Conservation (phyloP, 305 asterid genomes). For the Stenogyne calaminthoides region DNA sequence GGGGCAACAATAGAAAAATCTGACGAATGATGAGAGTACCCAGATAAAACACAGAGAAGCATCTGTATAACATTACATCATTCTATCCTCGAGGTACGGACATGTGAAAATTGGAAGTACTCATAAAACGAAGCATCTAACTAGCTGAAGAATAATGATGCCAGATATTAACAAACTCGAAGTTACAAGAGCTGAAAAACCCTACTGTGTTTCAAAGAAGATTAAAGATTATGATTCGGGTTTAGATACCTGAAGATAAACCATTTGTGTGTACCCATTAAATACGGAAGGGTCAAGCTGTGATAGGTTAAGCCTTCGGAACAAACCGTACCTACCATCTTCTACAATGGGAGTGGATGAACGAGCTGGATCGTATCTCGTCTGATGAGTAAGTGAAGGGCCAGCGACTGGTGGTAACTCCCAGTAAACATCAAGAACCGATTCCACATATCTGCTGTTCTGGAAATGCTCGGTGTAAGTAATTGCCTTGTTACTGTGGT, state of each 20-base stretch:
- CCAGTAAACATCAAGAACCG: slow-evolving; percentile 87
- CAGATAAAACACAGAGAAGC: neutral
- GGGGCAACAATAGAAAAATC: neutral
- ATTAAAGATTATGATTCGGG: slow-evolving; percentile 42
- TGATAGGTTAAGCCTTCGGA: slow-evolving; percentile 69
- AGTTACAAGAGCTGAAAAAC: slow-evolving; percentile 26
- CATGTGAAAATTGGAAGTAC: slow-evolving; percentile 20
- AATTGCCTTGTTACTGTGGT: slow-evolving; percentile 84
- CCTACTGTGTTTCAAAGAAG: slow-evolving; percentile 11
- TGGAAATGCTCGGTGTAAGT: slow-evolving; percentile 62
- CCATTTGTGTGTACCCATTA: slow-evolving; percentile 97
- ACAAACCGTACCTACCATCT: slow-evolving; percentile 80
- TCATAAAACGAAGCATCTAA: slow-evolving; percentile 26
- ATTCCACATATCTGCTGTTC: slow-evolving; percentile 88
- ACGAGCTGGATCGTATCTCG: slow-evolving; percentile 95
- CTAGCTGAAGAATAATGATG: slow-evolving; percentile 4
- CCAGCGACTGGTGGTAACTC: no score
- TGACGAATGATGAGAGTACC: neutral
- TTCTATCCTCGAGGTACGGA: neutral
- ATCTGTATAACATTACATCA: slow-evolving; percentile 16
- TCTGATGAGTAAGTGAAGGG: slow-evolving; percentile 95
- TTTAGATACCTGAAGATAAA: slow-evolving; percentile 77
- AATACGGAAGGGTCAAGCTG: slow-evolving; percentile 73
- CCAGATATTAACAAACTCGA: slow-evolving; percentile 34
- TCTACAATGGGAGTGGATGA: slow-evolving; percentile 70